Evolutionary conservation across 257 asterid genomes (phyloP).

Genomic region (Nicotiana obtusifolia): DNA sequence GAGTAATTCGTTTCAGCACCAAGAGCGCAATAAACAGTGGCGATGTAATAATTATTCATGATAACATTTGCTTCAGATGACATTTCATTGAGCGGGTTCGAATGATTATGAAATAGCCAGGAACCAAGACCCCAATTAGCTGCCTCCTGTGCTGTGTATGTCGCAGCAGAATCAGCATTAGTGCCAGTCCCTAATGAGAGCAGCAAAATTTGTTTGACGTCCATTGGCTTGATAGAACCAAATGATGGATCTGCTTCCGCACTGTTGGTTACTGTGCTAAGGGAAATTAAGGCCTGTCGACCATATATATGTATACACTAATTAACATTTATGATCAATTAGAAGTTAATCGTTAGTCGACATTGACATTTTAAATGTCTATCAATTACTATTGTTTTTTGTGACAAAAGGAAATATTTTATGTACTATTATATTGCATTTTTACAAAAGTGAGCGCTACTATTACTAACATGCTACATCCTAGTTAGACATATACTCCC

Average conservation of each 20-base stretch:
- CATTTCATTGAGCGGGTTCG: not conserved
- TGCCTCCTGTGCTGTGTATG: constrained; percentile 5
- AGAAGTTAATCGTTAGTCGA: no score
- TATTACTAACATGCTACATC: no score
- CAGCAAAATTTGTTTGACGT: not conserved
- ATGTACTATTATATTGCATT: no score
- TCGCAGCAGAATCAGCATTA: not conserved
- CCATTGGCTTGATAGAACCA: not conserved
- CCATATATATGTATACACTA: no score
- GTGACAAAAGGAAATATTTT: no score
- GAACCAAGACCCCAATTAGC: constrained; percentile 11
- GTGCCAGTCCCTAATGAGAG: constrained; percentile 16
- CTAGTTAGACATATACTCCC: no score
- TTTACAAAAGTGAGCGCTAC: no score
- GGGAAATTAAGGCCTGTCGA: constrained; percentile 9
- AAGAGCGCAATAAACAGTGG: not conserved
- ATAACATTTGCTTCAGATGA: not conserved
- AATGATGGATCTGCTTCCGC: not conserved
- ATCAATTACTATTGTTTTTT: no score
- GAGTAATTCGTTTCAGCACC: constrained; percentile 9
- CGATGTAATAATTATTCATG: not conserved
- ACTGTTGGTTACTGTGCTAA: not conserved
- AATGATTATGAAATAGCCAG: not conserved
- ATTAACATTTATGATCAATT: no score
- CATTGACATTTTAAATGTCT: no score